These are phyloP conservation scores for Phanerodontia chrysosporium DNA, from an alignment of 768 basidiomycete genomes.

Conservation along the genomic window DNA sequence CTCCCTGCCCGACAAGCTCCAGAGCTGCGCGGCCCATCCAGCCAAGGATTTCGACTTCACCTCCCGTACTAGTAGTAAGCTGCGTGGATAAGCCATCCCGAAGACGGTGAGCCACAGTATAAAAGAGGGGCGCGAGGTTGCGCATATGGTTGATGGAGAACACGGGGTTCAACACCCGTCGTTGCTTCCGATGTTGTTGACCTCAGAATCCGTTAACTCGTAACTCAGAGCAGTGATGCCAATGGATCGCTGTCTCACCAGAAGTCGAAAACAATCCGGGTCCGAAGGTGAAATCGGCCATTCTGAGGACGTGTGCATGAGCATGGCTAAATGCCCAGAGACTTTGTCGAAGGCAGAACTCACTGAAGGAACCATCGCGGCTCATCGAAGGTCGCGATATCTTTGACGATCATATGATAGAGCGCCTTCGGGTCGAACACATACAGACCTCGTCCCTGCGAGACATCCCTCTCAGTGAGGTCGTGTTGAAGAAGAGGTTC, in stretches of 20 bases:
- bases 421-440: conserved; percentile 43
- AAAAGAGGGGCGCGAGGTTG: conserved; percentile 21
- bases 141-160: conserved; percentile 27
- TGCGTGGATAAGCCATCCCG: neutral
- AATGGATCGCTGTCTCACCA: neutral
- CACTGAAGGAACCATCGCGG: conserved; percentile 14
- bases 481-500: neutral
- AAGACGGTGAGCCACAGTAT: conserved; percentile 12
- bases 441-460: conserved; percentile 30
- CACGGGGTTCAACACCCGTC: conserved; percentile 28
- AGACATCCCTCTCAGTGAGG: neutral
- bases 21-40: conserved; percentile 17
- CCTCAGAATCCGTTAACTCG: conserved; percentile 13
- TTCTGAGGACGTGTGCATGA: neutral
- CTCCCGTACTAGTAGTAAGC: neutral
- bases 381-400: conserved; percentile 19
- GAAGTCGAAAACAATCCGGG: conserved; percentile 8
- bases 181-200: conserved; percentile 25
- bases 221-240: neutral
- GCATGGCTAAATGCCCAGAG: neutral
- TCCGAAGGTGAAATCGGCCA: conserved; percentile 3
- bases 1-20: conserved; percentile 13
- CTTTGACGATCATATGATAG: conserved; percentile 43
- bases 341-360: neutral
- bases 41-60: conserved; percentile 12